These are phyloP conservation scores for Apophysomyces ossiformis DNA, from an alignment of 371 early-diverging fungal species.

Conservation along the genomic window DNA sequence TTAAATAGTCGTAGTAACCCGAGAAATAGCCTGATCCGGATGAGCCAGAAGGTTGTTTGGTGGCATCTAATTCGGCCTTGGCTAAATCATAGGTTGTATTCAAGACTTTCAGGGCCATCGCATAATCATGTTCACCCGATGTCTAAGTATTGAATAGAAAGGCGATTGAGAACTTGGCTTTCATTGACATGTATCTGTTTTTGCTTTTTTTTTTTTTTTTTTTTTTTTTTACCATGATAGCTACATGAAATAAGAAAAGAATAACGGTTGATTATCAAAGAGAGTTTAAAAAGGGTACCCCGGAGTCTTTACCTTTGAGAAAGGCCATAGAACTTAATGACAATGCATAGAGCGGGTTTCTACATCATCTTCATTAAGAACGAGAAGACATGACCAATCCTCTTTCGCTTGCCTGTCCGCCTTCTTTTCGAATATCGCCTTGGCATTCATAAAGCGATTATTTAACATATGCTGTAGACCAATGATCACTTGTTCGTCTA, in stretches of 20 bases:
- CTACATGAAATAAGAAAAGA: conserved; percentile 13
- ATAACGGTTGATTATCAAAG: background rate
- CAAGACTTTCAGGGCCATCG: conserved; percentile 26
- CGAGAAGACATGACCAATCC: background rate
- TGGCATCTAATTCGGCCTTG: conserved; percentile 32
- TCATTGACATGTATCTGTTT: background rate
- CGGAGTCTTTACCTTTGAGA: conserved; percentile 41
- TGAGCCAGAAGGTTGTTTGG: conserved; percentile 26
- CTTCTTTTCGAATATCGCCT: conserved; percentile 38
- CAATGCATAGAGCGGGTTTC: conserved; percentile 51
- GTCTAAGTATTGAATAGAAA: conserved; percentile 9
- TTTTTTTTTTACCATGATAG: conserved; percentile 36
- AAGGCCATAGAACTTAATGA: conserved; percentile 54
- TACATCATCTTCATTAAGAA: conserved; percentile 7
- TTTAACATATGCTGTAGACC: conserved; percentile 43
- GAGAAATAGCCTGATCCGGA: conserved; percentile 35
- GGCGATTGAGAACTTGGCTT: too few species aligned
- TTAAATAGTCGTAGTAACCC: conserved; percentile 33
- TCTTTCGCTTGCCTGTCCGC: conserved; percentile 25
- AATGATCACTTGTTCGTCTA: conserved; percentile 11
- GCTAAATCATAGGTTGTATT: conserved; percentile 29
- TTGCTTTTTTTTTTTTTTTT: conserved; percentile 5
- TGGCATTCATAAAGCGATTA: conserved; percentile 52
- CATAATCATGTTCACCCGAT: conserved; percentile 20
- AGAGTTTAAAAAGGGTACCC: too few species aligned